A percentile compares a stretch with the other conserved stretches of the same genome.
These are phyloP conservation scores for Helianthus tuberosus DNA, from an alignment of 129 eudicot genomes.

Conservation along the genomic window DNA sequence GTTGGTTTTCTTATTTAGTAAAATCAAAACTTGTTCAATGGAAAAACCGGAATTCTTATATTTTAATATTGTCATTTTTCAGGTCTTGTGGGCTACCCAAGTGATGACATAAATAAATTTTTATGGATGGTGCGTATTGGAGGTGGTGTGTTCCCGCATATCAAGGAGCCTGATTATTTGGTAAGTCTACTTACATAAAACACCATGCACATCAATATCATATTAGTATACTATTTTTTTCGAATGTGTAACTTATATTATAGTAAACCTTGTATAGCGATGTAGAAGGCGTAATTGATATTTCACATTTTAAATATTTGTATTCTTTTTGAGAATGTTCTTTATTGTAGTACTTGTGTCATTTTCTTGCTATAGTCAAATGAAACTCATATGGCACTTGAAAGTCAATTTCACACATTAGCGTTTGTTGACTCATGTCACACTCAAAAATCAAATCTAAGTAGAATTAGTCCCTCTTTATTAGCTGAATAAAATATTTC, in stretches of 20 bases:
- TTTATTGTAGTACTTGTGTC: background rate
- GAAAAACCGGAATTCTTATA: background rate
- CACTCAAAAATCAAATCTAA: background rate
- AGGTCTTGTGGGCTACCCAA: slow-evolving; percentile 99
- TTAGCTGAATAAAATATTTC: background rate
- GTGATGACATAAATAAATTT: slow-evolving; percentile 98
- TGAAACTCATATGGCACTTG: background rate
- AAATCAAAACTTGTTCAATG: background rate
- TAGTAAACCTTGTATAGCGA: background rate
- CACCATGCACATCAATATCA: slow-evolving; percentile 8
- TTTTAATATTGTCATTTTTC: slow-evolving; percentile 31
- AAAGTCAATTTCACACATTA: background rate
- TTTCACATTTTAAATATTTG: background rate
- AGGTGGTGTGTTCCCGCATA: slow-evolving; percentile 98
- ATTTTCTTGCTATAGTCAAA: background rate
- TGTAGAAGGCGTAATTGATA: background rate
- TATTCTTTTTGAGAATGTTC: background rate
- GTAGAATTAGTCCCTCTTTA: background rate
- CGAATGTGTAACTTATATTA: background rate
- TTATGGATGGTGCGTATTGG: slow-evolving; percentile 99
- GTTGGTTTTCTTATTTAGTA: slow-evolving; percentile 40
- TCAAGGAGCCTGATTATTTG: slow-evolving; percentile 98
- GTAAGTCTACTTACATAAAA: slow-evolving; percentile 39
- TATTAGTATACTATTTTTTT: slow-evolving; percentile 8
- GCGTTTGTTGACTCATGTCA: background rate